These are phyloP conservation scores for Fusarium veterinarium DNA, from an alignment of 2,329 filamentous ascomycete species.

Conservation along the genomic window DNA sequence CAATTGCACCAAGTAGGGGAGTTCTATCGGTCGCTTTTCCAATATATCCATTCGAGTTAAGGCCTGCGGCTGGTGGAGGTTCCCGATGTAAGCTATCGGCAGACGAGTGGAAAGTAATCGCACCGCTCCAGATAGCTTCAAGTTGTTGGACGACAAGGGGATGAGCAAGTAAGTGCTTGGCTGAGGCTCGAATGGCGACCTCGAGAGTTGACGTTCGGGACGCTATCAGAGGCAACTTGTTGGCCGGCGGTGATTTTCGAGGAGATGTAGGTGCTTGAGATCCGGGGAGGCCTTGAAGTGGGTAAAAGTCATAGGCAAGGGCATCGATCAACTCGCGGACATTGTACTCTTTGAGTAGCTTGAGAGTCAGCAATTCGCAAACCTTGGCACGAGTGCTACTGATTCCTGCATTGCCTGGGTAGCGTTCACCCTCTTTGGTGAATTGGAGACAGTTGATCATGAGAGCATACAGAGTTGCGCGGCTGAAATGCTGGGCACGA, in stretches of 20 bases:
- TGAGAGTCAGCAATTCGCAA: constrained; percentile 90
- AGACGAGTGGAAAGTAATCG: constrained; percentile 91
- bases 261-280: constrained; percentile 50
- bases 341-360: constrained; percentile 88
- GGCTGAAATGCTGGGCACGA: constrained; percentile 82
- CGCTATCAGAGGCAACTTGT: constrained; percentile 64
- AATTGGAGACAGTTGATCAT: constrained; percentile 97
- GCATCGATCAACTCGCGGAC: constrained; percentile 94
- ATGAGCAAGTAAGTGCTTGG: constrained; percentile 92
- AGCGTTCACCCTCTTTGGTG: constrained; percentile 83
- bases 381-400: constrained; percentile 87
- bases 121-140: constrained; percentile 97
- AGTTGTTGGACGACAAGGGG: constrained; percentile 92
- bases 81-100: constrained; percentile 85
- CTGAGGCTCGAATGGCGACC: constrained; percentile 90
- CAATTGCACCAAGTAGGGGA: constrained; percentile 59
- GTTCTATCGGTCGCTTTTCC: constrained; percentile 60
- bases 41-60: constrained; percentile 40
- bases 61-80: constrained; percentile 42
- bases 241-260: constrained; percentile 51
- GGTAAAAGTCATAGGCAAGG: constrained; percentile 94
- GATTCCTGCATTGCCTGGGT: constrained; percentile 85
- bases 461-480: constrained; percentile 87
- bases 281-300: constrained; percentile 80
- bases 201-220: constrained; percentile 91